Base-by-base conservation (phyloP, 2,329 filamentous ascomycete species). In the Alternaria viburni region DNA sequence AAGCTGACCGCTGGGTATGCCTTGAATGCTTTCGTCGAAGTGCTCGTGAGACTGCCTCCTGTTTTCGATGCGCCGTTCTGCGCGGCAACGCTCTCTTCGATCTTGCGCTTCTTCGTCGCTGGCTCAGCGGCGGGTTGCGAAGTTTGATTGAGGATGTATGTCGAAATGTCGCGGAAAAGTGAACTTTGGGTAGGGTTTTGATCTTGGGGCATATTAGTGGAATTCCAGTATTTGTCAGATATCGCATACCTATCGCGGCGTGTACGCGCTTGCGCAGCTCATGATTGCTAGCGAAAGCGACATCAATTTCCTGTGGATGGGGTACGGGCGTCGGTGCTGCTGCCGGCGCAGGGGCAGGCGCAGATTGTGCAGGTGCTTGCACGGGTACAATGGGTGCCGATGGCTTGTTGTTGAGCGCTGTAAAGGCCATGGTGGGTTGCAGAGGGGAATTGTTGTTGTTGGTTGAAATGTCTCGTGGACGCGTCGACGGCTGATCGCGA, bases 1-100 rank as follows among this genome's bases (percentile, higher is more conserved):
- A 90, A 89, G 59, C 86, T 88, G 58, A 88, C 80, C 68, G 89
- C 87, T 59, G 73, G 65, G 36, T 76, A 76, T 28, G 69, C 67
- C 21, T 74, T 71, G 69, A 74, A 79, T 21, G 78, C 71, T 32
- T 73, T 73, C 28, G 68, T 65, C 4, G 64, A 50, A 8, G 67
- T 23, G 66, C 69, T 77, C 9, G 65, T 60, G 30, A 79, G 65
- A 21, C 62, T 71, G 19, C 68, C 62, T n/a, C 68, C 62, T n/a
- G 54, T 49, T 44, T 59, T 6, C n/a, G 60, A 32, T 19, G 63
- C 46, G 15, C 68, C 72, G 32, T 72, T 75, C n/a, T 67, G 62
- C 11, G 63, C 59, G 17, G 62, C 68, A 21, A 69, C 72, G 57
- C 56, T 68, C 9, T 75, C 72, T 7, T 80, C 78, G 6, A 81